These are phyloP conservation scores for Galerina sulciceps DNA, from an alignment of 768 basidiomycete genomes.

Conservation along the genomic window DNA sequence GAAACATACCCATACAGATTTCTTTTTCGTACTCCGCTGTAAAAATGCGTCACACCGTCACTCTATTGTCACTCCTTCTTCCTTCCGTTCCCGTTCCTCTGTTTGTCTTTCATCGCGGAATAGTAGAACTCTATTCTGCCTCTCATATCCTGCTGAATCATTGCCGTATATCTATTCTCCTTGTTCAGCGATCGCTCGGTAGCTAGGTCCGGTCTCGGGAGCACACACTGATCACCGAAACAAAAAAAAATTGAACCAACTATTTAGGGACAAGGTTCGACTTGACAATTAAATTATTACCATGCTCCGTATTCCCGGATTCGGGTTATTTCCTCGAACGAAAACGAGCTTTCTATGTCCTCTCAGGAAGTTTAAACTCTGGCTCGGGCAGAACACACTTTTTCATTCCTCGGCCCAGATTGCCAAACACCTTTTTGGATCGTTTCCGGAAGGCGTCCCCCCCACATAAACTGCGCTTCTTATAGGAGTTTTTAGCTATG, in stretches of 20 bases:
- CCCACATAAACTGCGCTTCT: slow-evolving; percentile 20
- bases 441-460: slow-evolving; percentile 13
- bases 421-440: slow-evolving; percentile 7
- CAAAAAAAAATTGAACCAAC: no score
- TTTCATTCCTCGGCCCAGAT: slow-evolving; percentile 15
- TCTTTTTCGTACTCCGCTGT: slow-evolving; percentile 16
- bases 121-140: no score
- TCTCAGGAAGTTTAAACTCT: slow-evolving; percentile 5
- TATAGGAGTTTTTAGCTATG: slow-evolving; percentile 11
- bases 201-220: not conserved
- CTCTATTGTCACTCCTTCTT: not conserved
- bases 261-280: not conserved
- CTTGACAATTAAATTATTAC: not conserved
- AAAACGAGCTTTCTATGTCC: slow-evolving; percentile 4
- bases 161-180: not conserved
- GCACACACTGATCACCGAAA: not conserved
- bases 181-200: not conserved
- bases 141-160: no score
- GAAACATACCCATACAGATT: slow-evolving; percentile 1
- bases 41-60: no score
- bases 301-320: not conserved
- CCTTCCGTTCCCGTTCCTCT: no score
- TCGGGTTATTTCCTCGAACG: not conserved
- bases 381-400: not conserved
- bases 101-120: no score